Percentiles rank a stretch among this genome's conserved stretches.
Conservation (phyloP, 208 protist genomes). For the Acanthamoeba polyphaga region DNA sequence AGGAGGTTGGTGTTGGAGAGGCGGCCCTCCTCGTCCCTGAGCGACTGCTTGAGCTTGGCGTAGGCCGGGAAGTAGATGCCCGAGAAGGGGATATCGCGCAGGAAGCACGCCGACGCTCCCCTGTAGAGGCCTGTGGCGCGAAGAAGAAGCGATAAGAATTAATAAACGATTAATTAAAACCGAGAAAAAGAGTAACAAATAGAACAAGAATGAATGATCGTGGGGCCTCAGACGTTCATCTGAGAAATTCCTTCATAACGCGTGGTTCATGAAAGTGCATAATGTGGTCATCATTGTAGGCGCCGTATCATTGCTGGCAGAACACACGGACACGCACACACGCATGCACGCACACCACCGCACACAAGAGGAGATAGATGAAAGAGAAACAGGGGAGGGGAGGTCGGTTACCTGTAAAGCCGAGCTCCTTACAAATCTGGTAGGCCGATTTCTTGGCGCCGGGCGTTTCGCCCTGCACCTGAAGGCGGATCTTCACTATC, state of each 20-base stretch:
- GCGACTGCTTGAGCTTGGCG: constrained; percentile 82
- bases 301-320: neutral
- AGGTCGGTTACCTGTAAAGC: constrained; percentile 75
- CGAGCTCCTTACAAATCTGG: constrained; percentile 85
- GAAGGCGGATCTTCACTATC: constrained; percentile 90
- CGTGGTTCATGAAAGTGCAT: constrained; percentile 10
- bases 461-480: constrained; percentile 82
- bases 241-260: neutral
- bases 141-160: neutral
- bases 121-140: constrained; percentile 77
- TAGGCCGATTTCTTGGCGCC: constrained; percentile 81
- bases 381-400: neutral
- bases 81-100: constrained; percentile 89
- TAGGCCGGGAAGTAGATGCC: constrained; percentile 90
- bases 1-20: constrained; percentile 79
- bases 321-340: too few species aligned
- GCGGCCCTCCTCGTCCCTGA: constrained; percentile 81
- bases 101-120: constrained; percentile 85
- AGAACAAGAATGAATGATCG: neutral
- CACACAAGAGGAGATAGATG: too few species aligned
- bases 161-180: neutral
- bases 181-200: neutral
- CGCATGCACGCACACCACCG: too few species aligned
- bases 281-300: neutral
- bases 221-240: neutral